Evolutionary conservation across 2,329 filamentous ascomycete species (phyloP).

Genomic region (Diaporthe sp.): DNA sequence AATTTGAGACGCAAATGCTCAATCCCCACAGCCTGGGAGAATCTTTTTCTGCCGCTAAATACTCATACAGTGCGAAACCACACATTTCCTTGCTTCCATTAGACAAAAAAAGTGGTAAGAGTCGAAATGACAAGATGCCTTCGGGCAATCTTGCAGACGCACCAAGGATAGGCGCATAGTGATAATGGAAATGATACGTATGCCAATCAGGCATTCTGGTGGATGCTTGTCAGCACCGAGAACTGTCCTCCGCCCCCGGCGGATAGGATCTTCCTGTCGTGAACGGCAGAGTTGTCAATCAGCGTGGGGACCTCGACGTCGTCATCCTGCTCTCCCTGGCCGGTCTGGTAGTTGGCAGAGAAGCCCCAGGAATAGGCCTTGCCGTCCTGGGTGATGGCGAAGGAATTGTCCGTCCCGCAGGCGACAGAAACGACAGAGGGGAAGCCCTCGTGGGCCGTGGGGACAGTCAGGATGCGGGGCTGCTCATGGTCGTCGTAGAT

Average conservation of each 20-base stretch:
- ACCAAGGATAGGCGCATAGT: not conserved
- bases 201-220: constrained; percentile 39
- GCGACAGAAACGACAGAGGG: constrained; percentile 71
- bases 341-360: constrained; percentile 84
- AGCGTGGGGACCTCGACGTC: constrained; percentile 83
- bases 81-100: not conserved
- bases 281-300: constrained; percentile 88
- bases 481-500: constrained; percentile 75
- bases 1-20: not conserved
- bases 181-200: not conserved
- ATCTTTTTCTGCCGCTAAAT: not conserved
- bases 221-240: constrained; percentile 70
- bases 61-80: not conserved
- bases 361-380: constrained; percentile 86
- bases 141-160: not conserved
- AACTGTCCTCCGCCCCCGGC: constrained; percentile 93
- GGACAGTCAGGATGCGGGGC: constrained; percentile 79
- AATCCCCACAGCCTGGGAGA: not conserved
- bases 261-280: constrained; percentile 79
- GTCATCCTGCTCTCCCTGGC: constrained; percentile 78
- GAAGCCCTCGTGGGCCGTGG: constrained; percentile 70
- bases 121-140: not conserved
- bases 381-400: constrained; percentile 78
- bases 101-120: not conserved
- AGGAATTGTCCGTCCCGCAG: constrained; percentile 79